A percentile compares a stretch with the other conserved stretches of the same genome.
Evolutionary conservation across 2,329 filamentous ascomycete genomes (phyloP).

Genomic region (Drechslera avenae): DNA sequence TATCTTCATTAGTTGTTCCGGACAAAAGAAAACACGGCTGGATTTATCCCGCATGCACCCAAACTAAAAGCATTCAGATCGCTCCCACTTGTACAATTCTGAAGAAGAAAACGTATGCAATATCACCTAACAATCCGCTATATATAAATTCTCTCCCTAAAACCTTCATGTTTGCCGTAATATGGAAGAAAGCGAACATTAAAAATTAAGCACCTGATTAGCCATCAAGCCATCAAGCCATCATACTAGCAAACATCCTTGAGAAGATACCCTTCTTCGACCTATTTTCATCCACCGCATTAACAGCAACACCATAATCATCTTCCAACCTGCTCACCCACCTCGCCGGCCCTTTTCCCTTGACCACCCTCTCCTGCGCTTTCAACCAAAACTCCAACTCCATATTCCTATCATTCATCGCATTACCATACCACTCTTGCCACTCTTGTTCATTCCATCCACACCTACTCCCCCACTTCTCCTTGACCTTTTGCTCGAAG

Average conservation of each 20-base stretch:
- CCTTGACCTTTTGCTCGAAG: constrained; percentile 21
- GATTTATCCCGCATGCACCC: no score
- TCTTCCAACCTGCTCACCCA: constrained; percentile 5
- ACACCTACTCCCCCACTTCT: constrained; percentile 31
- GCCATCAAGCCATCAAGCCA: neutral
- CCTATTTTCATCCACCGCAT: constrained; percentile 13
- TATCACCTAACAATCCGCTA: no score
- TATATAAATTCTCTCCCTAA: no score
- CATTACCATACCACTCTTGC: constrained; percentile 31
- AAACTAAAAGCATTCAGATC: no score
- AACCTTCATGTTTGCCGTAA: no score
- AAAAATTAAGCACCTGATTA: no score
- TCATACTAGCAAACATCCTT: constrained; percentile 25
- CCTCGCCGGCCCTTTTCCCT: constrained; percentile 19
- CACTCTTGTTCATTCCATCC: constrained; percentile 32
- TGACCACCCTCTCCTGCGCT: constrained; percentile 37
- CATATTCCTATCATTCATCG: constrained; percentile 22
- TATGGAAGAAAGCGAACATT: no score
- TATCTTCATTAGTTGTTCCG: no score
- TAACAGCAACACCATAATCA: constrained; percentile 5
- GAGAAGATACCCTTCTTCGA: constrained; percentile 22
- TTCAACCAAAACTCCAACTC: constrained; percentile 37
- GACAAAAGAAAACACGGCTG: no score
- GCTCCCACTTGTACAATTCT: no score
- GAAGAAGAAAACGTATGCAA: no score